Percentiles rank a stretch among this genome's conserved stretches.
Conservation (phyloP, 176 grass and related monocot species). For the Oryza australiensis region DNA sequence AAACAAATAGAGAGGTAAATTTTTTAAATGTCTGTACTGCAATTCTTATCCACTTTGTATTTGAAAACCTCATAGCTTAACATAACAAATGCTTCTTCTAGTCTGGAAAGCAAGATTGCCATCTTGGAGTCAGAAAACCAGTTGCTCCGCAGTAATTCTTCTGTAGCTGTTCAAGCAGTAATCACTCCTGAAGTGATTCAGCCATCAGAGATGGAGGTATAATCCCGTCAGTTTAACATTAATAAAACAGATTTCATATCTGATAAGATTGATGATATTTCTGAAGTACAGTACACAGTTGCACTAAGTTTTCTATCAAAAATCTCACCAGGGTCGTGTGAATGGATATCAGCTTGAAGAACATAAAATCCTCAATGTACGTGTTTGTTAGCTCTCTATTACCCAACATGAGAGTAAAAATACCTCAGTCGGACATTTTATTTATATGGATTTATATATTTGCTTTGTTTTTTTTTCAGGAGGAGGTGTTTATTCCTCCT, state of each 20-base stretch:
- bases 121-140: conserved; percentile 72
- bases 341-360: conserved; percentile 48
- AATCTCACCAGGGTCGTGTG: conserved; percentile 53
- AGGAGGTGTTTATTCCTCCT: conserved; percentile 42
- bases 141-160: conserved; percentile 51
- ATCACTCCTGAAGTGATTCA: conserved; percentile 49
- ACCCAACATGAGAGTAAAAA: conserved; percentile 19
- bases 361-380: conserved; percentile 41
- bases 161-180: conserved; percentile 35
- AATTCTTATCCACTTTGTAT: conserved; percentile 8
- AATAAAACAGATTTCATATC: background rate
- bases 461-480: conserved; percentile 47
- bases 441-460: conserved; percentile 26
- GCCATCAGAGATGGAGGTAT: conserved; percentile 49
- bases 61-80: background rate
- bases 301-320: conserved; percentile 17
- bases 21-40: background rate
- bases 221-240: conserved; percentile 9
- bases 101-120: conserved; percentile 75
- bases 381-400: conserved; percentile 26
- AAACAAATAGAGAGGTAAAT: conserved; percentile 71
- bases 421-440: conserved; percentile 6
- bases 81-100: conserved; percentile 21
- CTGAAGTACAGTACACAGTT: conserved; percentile 22
- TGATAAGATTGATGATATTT: conserved; percentile 9